A percentile compares a stretch with the other conserved stretches of the same genome.
Conservation (phyloP, 805 yeast genomes). For the Scheffersomyces lignosus region DNA sequence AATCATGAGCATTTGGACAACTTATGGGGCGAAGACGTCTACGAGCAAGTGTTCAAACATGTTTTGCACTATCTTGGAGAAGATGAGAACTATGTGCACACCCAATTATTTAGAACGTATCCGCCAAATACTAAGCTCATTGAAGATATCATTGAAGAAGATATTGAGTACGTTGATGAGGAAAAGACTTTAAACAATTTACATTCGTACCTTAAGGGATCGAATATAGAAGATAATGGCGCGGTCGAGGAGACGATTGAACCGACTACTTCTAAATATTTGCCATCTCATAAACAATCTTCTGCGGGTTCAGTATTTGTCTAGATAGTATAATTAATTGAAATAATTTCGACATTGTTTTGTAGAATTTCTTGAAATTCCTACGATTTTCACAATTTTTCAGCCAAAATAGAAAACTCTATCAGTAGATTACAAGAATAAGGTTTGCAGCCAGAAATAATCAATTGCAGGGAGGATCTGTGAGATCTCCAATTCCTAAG, state of each 20-base stretch:
- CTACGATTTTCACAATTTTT: no score
- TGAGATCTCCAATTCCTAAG: no score
- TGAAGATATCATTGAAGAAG: constrained; percentile 4
- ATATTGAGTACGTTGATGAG: constrained; percentile 1
- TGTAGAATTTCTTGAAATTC: no score
- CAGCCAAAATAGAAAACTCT: no score
- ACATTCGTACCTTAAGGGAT: constrained; percentile 1
- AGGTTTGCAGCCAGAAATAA: no score
- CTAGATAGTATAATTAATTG: no score
- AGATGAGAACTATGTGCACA: not conserved
- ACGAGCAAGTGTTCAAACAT: constrained; percentile 30
- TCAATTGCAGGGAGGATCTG: no score
- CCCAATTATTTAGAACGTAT: constrained; percentile 2
- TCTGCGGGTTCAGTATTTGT: no score
- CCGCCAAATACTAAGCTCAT: constrained; percentile 1
- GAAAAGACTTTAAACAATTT: constrained; percentile 3
- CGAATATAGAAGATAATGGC: constrained; percentile 2
- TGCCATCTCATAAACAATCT: no score
- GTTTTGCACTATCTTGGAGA: constrained; percentile 21
- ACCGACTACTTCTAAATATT: no score
- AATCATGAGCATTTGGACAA: constrained; percentile 90
- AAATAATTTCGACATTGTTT: no score
- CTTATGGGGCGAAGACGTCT: constrained; percentile 78
- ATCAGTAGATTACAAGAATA: no score
- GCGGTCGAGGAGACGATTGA: constrained; percentile 1